Evolutionary conservation across 139 green algal species (phyloP).

Genomic region (Coelastrella sp.): DNA sequence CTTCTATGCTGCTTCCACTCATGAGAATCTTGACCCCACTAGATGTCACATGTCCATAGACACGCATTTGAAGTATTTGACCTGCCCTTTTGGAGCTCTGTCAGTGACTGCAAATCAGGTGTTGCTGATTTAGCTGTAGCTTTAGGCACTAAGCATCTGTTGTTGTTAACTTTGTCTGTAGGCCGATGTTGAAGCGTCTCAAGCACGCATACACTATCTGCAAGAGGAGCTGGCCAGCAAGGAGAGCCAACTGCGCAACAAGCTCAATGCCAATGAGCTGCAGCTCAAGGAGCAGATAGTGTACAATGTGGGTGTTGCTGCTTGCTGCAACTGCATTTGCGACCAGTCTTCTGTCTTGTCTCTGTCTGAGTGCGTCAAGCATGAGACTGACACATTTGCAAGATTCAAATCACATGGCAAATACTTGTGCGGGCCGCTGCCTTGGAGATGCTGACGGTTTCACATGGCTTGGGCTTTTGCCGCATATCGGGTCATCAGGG

Average conservation of each 20-base stretch:
- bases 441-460: too few species aligned
- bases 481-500: too few species aligned
- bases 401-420: too few species aligned
- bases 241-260: slow-evolving; percentile 27
- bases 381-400: too few species aligned
- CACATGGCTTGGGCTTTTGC: too few species aligned
- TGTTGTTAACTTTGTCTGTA: neutral
- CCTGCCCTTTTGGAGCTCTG: neutral
- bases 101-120: neutral
- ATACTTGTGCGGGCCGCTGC: too few species aligned
- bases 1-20: neutral
- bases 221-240: slow-evolving; percentile 16
- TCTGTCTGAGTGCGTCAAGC: too few species aligned
- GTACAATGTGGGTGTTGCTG: slow-evolving; percentile 17
- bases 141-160: neutral
- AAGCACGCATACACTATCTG: neutral
- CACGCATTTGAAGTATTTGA: neutral
- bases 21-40: neutral
- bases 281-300: slow-evolving; percentile 47
- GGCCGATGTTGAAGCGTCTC: slow-evolving; percentile 7
- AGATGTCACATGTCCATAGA: neutral
- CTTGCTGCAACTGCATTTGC: too few species aligned
- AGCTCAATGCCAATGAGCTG: slow-evolving; percentile 42
- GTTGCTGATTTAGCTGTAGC: neutral
- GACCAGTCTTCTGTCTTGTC: too few species aligned